Conservation (phyloP, 345 rosid species). For the Pugionium cornutum region DNA sequence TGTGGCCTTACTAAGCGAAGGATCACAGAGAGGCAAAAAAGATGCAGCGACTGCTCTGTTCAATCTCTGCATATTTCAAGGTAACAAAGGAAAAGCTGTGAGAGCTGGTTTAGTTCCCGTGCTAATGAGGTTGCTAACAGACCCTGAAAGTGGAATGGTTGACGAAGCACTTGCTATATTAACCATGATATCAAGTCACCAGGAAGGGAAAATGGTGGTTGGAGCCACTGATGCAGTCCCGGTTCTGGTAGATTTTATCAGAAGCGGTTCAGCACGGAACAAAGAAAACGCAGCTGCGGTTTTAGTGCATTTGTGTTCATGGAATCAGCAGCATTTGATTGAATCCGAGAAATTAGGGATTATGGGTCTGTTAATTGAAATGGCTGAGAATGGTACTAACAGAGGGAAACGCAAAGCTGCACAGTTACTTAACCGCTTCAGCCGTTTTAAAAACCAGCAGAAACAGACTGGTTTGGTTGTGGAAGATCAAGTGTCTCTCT, state of each 20-base stretch:
- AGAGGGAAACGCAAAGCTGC: conserved; percentile 92
- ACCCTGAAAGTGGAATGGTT: conserved; percentile 66
- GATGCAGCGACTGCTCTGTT: conserved; percentile 96
- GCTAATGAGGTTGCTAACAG: conserved; percentile 62
- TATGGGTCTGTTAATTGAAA: conserved; percentile 49
- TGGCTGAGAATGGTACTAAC: conserved; percentile 86
- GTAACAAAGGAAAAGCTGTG: conserved; percentile 90
- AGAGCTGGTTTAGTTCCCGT: conserved; percentile 76
- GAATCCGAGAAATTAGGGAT: conserved; percentile 78
- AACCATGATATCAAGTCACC: conserved; percentile 65
- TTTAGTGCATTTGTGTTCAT: conserved; percentile 72
- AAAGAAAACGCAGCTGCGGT: conserved; percentile 78
- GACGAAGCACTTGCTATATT: conserved; percentile 77
- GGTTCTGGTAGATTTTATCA: conserved; percentile 60
- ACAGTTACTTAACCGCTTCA: conserved; percentile 75
- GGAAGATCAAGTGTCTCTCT: conserved; percentile 27
- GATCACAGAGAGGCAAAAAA: conserved; percentile 92
- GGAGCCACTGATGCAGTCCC: conserved; percentile 67
- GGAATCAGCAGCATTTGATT: conserved; percentile 59
- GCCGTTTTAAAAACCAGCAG: conserved; percentile 64
- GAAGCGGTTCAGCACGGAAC: conserved; percentile 69
- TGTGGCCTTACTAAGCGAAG: conserved; percentile 75
- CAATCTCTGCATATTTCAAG: conserved; percentile 86
- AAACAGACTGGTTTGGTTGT: conserved; percentile 41
- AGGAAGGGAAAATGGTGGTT: conserved; percentile 60